Conservation (phyloP, 768 basidiomycete genomes). For the Termitomyces sp. region DNA sequence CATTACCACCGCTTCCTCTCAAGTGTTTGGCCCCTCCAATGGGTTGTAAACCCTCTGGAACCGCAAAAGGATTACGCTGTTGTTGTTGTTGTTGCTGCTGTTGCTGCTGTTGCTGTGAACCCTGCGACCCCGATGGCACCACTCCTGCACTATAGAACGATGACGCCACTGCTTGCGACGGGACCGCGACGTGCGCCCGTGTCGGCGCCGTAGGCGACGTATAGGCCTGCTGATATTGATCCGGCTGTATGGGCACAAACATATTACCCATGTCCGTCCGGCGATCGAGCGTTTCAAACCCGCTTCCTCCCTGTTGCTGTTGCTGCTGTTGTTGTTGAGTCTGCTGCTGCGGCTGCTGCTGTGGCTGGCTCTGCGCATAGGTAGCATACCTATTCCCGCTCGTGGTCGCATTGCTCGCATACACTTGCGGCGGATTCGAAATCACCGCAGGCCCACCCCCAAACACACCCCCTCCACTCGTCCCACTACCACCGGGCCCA, state of each 20-base stretch:
- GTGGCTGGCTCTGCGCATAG: slow-evolving; percentile 43
- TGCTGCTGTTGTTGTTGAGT: slow-evolving; percentile 24
- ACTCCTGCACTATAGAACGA: slow-evolving; percentile 72
- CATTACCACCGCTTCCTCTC: slow-evolving; percentile 47
- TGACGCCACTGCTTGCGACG: slow-evolving; percentile 46
- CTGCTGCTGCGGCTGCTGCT: slow-evolving; percentile 25
- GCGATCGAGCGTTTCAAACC: slow-evolving; percentile 58
- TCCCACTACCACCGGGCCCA: slow-evolving; percentile 19
- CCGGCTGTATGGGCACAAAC: slow-evolving; percentile 82
- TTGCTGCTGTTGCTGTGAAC: slow-evolving; percentile 15
- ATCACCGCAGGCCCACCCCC: slow-evolving; percentile 44
- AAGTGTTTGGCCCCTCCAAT: slow-evolving; percentile 45
- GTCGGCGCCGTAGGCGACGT: slow-evolving; percentile 28
- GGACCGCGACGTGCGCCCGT: slow-evolving; percentile 41
- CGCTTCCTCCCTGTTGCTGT: slow-evolving; percentile 17
- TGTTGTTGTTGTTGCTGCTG: slow-evolving; percentile 18
- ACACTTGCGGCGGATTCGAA: slow-evolving; percentile 73
- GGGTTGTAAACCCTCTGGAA: slow-evolving; percentile 34
- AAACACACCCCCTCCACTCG: slow-evolving; percentile 36
- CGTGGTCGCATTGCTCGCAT: slow-evolving; percentile 46
- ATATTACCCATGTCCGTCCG: slow-evolving; percentile 62
- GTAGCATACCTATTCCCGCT: slow-evolving; percentile 58
- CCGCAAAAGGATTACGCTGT: slow-evolving; percentile 39
- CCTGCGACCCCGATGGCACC: slow-evolving; percentile 39
- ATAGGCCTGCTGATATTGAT: slow-evolving; percentile 64